phyloP scores from a whole-genome alignment of 768 basidiomycete genomes.

The Auriscalpium vulgare region DNA sequence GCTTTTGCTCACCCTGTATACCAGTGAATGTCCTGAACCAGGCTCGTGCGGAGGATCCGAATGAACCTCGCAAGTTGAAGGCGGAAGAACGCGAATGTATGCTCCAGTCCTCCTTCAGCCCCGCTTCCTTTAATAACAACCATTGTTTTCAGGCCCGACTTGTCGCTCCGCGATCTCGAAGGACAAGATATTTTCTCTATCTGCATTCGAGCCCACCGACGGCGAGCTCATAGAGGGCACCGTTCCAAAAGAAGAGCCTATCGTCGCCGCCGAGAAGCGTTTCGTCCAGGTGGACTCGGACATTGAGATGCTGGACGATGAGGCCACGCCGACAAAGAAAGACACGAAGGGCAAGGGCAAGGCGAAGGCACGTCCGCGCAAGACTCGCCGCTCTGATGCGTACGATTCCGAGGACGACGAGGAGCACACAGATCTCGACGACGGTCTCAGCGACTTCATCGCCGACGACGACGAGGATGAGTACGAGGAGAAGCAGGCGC shows the following conservation, averaged over 20 bases:
- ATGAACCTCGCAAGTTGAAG: conserved; percentile 31
- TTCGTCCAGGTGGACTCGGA: conserved; percentile 24
- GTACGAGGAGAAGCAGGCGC: not conserved
- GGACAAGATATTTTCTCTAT: conserved; percentile 43
- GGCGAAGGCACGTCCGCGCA: conserved; percentile 26
- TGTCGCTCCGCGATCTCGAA: conserved; percentile 46
- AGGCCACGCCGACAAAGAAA: conserved; percentile 1
- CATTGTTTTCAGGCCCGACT: conserved; percentile 37
- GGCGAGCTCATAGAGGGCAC: not conserved
- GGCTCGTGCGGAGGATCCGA: conserved; percentile 26
- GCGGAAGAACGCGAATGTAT: conserved; percentile 44
- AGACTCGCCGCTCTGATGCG: conserved; percentile 34
- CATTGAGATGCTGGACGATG: conserved; percentile 22
- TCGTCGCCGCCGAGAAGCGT: conserved; percentile 7
- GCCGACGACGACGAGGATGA: conserved; percentile 15
- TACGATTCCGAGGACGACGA: conserved; percentile 25
- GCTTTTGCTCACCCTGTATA: conserved; percentile 2
- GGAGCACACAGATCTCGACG: conserved; percentile 17
- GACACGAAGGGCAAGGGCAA: conserved; percentile 17
- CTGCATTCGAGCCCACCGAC: conserved; percentile 55
- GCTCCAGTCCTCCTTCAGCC: conserved; percentile 12
- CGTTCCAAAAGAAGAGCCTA: conserved; percentile 24
- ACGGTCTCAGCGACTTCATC: conserved; percentile 12
- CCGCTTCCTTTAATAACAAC: not conserved
- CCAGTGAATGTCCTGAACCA: conserved; percentile 38